Evolutionary conservation across 2,329 filamentous ascomycete genomes (phyloP).

Genomic region (Cordyceps fumosorosea): DNA sequence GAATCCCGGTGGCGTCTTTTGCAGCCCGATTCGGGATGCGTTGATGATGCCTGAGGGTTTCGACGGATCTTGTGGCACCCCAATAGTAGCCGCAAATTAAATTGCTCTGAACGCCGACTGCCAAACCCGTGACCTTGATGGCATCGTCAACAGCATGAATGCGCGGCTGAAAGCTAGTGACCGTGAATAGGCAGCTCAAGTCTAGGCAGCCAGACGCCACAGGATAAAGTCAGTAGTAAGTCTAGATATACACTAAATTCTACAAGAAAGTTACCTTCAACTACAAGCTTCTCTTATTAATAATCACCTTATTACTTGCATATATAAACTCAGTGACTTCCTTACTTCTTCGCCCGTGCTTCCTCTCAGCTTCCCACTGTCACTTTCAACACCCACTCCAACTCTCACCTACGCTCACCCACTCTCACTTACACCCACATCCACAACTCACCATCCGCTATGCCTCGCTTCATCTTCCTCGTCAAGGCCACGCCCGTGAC

Average conservation of each 20-base stretch:
- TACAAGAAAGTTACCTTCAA: neutral
- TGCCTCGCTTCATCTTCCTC: conserved; percentile 26
- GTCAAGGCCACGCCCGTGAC: conserved; percentile 23
- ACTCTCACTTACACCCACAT: neutral
- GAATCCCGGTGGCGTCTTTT: too few species aligned
- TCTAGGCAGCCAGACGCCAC: neutral
- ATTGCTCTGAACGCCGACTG: too few species aligned
- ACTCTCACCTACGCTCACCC: neutral
- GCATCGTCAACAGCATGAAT: neutral
- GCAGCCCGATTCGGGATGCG: too few species aligned
- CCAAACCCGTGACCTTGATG: neutral
- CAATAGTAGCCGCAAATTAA: too few species aligned
- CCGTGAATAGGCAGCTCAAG: neutral
- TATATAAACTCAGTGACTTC: too few species aligned
- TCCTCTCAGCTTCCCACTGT: neutral
- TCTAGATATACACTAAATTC: neutral
- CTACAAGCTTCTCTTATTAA: neutral
- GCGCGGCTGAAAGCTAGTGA: neutral
- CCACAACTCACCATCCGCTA: conserved; percentile 8
- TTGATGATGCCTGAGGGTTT: too few species aligned
- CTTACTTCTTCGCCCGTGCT: too few species aligned
- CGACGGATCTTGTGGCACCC: too few species aligned
- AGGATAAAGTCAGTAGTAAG: neutral
- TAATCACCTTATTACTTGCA: neutral
- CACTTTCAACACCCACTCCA: neutral